Percentiles rank a stretch among this genome's conserved stretches.
Conservation (phyloP, 2,329 filamentous ascomycete genomes). For the Xylaria arbuscula region DNA sequence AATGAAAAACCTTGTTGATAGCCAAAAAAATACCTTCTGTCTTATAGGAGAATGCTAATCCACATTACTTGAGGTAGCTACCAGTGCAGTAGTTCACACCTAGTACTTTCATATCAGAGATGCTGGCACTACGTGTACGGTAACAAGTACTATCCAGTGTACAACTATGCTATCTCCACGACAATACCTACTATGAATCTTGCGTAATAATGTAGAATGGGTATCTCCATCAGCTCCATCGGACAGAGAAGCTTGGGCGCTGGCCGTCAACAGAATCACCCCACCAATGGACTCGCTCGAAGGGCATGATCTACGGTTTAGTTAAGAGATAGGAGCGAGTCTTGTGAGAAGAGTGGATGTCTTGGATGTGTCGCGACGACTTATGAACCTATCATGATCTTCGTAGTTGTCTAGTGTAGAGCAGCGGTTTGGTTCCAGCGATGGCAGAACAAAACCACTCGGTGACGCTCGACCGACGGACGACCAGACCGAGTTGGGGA, state of each 20-base stretch:
- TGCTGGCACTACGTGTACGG: background rate
- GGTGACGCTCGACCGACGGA: slow-evolving; percentile 15
- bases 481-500: slow-evolving; percentile 8
- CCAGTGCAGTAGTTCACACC: no score
- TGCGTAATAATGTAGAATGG: slow-evolving; percentile 17
- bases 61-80: slow-evolving; percentile 1
- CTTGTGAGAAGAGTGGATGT: slow-evolving; percentile 19
- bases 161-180: no score
- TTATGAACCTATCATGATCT: slow-evolving; percentile 22
- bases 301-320: slow-evolving; percentile 22
- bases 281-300: slow-evolving; percentile 3
- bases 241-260: slow-evolving; percentile 22
- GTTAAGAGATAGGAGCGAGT: background rate
- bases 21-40: no score
- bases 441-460: background rate
- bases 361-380: slow-evolving; percentile 3
- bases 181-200: slow-evolving; percentile 15
- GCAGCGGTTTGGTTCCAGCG: slow-evolving; percentile 6
- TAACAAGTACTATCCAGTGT: background rate
- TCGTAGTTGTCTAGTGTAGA: slow-evolving; percentile 10
- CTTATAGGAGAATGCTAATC: slow-evolving; percentile 14
- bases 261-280: slow-evolving; percentile 20
- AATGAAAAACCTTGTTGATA: slow-evolving; percentile 19
- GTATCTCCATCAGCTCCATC: slow-evolving; percentile 15
- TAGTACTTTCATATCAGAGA: no score